These are phyloP conservation scores for Aegilops umbellulata DNA, from an alignment of 176 grass and related monocot genomes.

Conservation along the genomic window DNA sequence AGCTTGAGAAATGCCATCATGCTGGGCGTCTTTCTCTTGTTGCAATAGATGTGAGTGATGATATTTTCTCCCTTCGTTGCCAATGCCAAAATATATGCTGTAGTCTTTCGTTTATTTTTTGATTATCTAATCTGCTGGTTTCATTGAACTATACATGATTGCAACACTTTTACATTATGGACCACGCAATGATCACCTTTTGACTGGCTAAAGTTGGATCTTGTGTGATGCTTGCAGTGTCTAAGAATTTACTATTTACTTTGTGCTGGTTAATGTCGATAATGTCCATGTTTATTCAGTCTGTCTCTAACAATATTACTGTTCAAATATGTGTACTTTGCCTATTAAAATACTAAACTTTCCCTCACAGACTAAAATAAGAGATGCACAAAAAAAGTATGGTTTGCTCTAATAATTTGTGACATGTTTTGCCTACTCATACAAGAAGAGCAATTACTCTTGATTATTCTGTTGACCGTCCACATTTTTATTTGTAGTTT, in stretches of 20 bases:
- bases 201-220: background rate
- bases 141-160: background rate
- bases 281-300: conserved; percentile 7
- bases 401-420: background rate
- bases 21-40: conserved; percentile 81
- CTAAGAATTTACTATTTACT: background rate
- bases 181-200: background rate
- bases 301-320: background rate
- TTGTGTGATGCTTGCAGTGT: background rate
- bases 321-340: background rate
- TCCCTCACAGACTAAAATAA: background rate
- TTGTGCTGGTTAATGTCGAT: background rate
- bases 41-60: conserved; percentile 89
- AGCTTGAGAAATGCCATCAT: conserved; percentile 96
- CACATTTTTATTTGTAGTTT: conserved; percentile 21
- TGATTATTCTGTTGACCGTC: background rate
- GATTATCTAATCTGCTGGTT: background rate
- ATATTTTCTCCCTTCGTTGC: background rate
- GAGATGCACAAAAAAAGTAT: background rate
- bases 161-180: background rate
- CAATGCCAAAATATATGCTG: background rate
- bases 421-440: background rate
- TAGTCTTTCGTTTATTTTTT: background rate
- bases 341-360: background rate
- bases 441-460: background rate